Percentiles rank a stretch among this genome's conserved stretches.
Conservation (phyloP, 2,329 filamentous ascomycete species). For the Beauveria bassiana region DNA sequence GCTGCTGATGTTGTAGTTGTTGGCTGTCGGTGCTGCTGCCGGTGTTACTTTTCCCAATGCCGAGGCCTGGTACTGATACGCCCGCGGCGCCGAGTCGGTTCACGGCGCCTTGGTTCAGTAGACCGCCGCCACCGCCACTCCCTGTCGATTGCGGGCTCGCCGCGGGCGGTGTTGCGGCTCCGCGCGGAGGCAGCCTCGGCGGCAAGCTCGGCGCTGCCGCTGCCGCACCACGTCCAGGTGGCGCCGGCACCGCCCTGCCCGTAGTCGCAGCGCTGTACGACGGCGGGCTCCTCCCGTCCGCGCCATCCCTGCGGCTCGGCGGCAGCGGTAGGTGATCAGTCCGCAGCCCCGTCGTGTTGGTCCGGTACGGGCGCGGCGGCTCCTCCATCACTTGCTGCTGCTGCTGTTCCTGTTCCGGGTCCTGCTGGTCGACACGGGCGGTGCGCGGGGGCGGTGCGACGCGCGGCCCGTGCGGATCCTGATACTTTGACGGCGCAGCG, state of each 20-base stretch:
- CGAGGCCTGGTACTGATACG: slow-evolving; percentile 69
- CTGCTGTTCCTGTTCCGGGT: not conserved
- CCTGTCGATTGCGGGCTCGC: slow-evolving; percentile 22
- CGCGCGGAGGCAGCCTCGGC: slow-evolving; percentile 52
- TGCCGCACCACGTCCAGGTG: slow-evolving; percentile 9
- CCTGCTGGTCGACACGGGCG: not conserved
- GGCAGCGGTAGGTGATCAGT: slow-evolving; percentile 65
- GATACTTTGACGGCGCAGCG: slow-evolving; percentile 26
- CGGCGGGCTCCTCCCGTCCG: slow-evolving; percentile 24
- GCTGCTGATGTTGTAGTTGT: slow-evolving; percentile 14
- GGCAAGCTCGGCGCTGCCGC: slow-evolving; percentile 59
- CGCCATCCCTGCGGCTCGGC: slow-evolving; percentile 46
- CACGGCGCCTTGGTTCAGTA: slow-evolving; percentile 50
- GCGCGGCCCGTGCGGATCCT: slow-evolving; percentile 20
- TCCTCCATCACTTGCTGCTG: slow-evolving; percentile 11
- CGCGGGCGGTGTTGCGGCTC: slow-evolving; percentile 11
- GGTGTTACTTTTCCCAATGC: slow-evolving; percentile 49
- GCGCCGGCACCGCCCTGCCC: slow-evolving; percentile 7
- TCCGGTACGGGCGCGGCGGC: slow-evolving; percentile 51
- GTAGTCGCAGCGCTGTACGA: slow-evolving; percentile 24
- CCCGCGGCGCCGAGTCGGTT: slow-evolving; percentile 64
- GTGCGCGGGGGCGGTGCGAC: slow-evolving; percentile 14
- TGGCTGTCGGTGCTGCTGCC: slow-evolving; percentile 17
- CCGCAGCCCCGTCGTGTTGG: slow-evolving; percentile 62
- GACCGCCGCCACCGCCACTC: slow-evolving; percentile 18